These are phyloP conservation scores for Blechomonas ayalai DNA, from an alignment of 208 protist genomes.

Conservation along the genomic window DNA sequence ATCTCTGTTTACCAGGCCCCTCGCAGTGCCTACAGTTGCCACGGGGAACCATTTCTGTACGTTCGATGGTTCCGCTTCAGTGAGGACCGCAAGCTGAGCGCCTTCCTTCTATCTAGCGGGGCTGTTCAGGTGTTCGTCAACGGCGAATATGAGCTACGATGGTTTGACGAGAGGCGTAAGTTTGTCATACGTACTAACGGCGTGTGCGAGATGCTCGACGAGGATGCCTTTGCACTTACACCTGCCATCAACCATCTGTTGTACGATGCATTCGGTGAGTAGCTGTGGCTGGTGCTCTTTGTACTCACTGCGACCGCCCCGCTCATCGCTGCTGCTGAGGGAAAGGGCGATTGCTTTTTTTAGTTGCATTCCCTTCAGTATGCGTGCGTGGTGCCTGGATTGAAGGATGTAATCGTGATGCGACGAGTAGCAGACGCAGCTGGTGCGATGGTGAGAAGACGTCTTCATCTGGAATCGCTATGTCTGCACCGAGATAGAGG, in stretches of 20 bases:
- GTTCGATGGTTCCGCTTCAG: slow-evolving; percentile 87
- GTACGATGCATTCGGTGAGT: slow-evolving; percentile 60
- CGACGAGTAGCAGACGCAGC: no score
- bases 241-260: slow-evolving; percentile 58
- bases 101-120: slow-evolving; percentile 81
- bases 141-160: slow-evolving; percentile 79
- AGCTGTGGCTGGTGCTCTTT: no score
- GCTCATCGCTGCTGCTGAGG: no score
- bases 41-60: slow-evolving; percentile 69
- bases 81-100: slow-evolving; percentile 46
- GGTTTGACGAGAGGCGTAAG: slow-evolving; percentile 75
- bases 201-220: slow-evolving; percentile 79
- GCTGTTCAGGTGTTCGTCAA: slow-evolving; percentile 78
- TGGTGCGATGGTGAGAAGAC: no score
- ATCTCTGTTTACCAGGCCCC: slow-evolving; percentile 74
- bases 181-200: slow-evolving; percentile 78
- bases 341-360: no score
- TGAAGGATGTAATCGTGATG: no score
- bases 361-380: no score
- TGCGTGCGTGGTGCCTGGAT: no score
- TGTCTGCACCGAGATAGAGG: no score
- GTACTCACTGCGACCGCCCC: no score
- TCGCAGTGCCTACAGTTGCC: slow-evolving; percentile 47
- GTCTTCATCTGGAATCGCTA: no score
- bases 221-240: slow-evolving; percentile 44